phyloP scores from a whole-genome alignment of 176 grass and related monocot species.

The Puccinellia tenuiflora region DNA sequence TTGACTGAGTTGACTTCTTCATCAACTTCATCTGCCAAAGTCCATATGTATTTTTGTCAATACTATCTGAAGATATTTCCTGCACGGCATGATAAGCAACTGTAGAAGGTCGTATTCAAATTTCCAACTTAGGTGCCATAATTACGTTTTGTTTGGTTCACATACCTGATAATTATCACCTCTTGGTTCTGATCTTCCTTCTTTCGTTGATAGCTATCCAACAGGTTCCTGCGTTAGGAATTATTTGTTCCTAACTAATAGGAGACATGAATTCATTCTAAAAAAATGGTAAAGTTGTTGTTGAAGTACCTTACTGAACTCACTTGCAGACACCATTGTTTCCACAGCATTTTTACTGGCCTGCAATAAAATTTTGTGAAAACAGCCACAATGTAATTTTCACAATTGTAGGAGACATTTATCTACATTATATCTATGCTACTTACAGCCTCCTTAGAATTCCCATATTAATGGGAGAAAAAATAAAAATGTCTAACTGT shows the following conservation, averaged over 20 bases:
- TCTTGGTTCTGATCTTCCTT: too few species aligned
- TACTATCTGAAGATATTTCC: constrained; percentile 3
- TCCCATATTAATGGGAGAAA: background rate
- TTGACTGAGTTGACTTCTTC: background rate
- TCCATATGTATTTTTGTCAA: background rate
- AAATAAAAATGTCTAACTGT: background rate
- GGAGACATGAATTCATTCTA: background rate
- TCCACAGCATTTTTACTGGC: background rate
- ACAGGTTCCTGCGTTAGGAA: too few species aligned
- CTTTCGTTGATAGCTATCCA: too few species aligned
- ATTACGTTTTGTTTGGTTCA: too few species aligned
- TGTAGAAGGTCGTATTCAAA: too few species aligned
- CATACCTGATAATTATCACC: too few species aligned
- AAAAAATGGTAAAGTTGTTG: background rate
- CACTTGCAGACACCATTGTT: background rate
- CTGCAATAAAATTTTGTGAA: background rate
- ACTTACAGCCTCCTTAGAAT: background rate
- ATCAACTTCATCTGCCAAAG: background rate
- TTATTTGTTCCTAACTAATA: too few species aligned
- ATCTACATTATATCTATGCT: background rate
- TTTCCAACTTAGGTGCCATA: too few species aligned
- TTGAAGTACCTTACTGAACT: background rate
- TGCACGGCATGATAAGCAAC: too few species aligned
- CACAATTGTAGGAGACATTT: background rate
- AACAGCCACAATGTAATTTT: background rate